Percentiles rank a stretch among this genome's conserved stretches.
phyloP scores from a whole-genome alignment of 2,329 filamentous ascomycete genomes.

The Stachybotrys chlorohalonatus region DNA sequence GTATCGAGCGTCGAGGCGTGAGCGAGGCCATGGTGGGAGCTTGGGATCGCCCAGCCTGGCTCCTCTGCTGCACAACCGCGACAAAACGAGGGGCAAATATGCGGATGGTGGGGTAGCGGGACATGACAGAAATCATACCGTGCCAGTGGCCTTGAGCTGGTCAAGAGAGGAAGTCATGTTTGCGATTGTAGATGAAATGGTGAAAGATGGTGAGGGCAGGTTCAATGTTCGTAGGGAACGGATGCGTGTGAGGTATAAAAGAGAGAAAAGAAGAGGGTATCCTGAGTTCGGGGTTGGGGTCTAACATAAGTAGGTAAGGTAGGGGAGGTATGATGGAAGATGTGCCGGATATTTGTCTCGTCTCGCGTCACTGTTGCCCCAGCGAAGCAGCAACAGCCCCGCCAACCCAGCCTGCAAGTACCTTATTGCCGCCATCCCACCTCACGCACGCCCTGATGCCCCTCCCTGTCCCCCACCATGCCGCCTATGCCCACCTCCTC shows the following conservation, averaged over 20 bases:
- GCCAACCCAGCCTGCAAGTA: background rate
- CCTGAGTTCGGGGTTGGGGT: background rate
- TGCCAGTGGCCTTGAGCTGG: constrained; percentile 94
- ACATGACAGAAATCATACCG: constrained; percentile 52
- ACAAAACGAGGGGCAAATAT: constrained; percentile 16
- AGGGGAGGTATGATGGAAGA: constrained; percentile 4
- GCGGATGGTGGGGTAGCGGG: constrained; percentile 10
- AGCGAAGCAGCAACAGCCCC: background rate
- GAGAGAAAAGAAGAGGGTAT: background rate
- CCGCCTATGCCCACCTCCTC: background rate
- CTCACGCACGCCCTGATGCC: background rate
- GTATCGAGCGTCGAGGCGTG: background rate
- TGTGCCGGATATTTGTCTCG: constrained; percentile 2
- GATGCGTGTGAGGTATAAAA: background rate
- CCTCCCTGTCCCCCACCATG: background rate
- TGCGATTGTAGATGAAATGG: constrained; percentile 4
- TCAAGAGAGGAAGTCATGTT: constrained; percentile 84
- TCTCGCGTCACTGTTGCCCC: background rate
- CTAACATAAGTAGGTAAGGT: background rate
- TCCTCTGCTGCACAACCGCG: background rate
- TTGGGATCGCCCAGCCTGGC: background rate
- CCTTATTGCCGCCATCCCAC: background rate
- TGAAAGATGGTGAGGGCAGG: background rate
- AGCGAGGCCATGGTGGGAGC: background rate
- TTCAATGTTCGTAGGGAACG: background rate